Evolutionary conservation across 2,329 filamentous ascomycete genomes (phyloP), one percentile per base, ranked within the genome.

Genomic region (Coleophoma eucalyptorum): DNA sequence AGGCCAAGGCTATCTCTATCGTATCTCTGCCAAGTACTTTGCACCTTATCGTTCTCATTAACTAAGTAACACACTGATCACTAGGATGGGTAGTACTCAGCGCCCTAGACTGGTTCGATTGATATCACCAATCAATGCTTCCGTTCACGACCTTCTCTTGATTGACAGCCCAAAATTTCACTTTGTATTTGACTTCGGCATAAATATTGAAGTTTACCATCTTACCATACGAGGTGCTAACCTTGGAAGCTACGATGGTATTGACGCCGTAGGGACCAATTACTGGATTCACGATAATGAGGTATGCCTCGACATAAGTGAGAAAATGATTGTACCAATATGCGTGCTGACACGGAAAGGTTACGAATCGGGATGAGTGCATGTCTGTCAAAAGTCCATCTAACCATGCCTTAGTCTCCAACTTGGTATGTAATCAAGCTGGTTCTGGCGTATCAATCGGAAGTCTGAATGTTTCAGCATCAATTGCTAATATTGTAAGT

Each of bases 241-340:
- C 41, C 50, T 69, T 8, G 68, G 68, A 26, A 66, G 66, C 11
- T 68, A 65, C 31, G 67, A 70, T 58, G 67, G 67, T 0, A 67
- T 71, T 33, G 68, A 71, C 51, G 58, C 62, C 3, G 62, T 66
- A 21, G 64, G 65, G n/a, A 65, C 58, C 0, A 54, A 53, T 12
- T 70, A 71, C 48, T 68, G 65, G 44, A 56, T 71, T 21, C 68
- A 70, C 40, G 65, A 70, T 44, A 67, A 64, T 26, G 67, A 68
- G 55, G 59, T 37, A 38, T 18, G 2, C 11, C 10, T 20, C 15
- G 3, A 10, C 21, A 4, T 43, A 43, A 4, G n/a, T 58, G 34
- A 37, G 13, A 13, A n/a, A 18, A 21, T 26, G 57, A 57, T 50
- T 43, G 11, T 15, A 1, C 21, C n/a, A 13, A 13, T 26, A 33